These are phyloP conservation scores for Melastoma malabathricum DNA, from an alignment of 345 rosid genomes.

Conservation along the genomic window DNA sequence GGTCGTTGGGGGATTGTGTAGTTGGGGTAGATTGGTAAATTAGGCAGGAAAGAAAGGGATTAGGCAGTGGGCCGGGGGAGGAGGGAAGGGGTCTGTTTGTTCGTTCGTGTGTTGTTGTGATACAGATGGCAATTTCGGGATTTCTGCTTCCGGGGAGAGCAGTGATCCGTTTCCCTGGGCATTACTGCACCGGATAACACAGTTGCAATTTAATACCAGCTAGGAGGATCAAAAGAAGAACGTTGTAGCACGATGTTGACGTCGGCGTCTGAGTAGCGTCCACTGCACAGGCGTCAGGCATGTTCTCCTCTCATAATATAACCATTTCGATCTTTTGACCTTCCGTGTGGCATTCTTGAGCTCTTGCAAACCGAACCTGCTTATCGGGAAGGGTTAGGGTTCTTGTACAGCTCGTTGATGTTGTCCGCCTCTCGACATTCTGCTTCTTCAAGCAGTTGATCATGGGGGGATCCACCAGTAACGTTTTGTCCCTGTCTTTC, in stretches of 20 bases:
- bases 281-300: too few species aligned
- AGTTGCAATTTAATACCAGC: too few species aligned
- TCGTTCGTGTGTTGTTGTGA: too few species aligned
- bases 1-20: too few species aligned
- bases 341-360: slow-evolving; percentile 52
- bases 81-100: not conserved
- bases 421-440: slow-evolving; percentile 61
- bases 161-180: too few species aligned
- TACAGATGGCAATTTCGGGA: too few species aligned
- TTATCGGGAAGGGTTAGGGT: slow-evolving; percentile 56
- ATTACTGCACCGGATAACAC: too few species aligned
- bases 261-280: too few species aligned
- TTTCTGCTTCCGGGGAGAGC: too few species aligned
- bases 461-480: slow-evolving; percentile 84
- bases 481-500: slow-evolving; percentile 81
- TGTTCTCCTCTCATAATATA: too few species aligned
- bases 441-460: slow-evolving; percentile 50
- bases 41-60: not conserved
- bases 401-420: slow-evolving; percentile 51
- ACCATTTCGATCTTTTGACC: slow-evolving; percentile 27
- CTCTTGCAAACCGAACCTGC: slow-evolving; percentile 65
- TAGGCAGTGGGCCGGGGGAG: not conserved
- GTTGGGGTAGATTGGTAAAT: not conserved
- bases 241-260: too few species aligned
- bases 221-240: too few species aligned